Evolutionary conservation across 345 rosid genomes (phyloP), one percentile per base, ranked within the genome.

Genomic region (Chamaenerion angustifolium): DNA sequence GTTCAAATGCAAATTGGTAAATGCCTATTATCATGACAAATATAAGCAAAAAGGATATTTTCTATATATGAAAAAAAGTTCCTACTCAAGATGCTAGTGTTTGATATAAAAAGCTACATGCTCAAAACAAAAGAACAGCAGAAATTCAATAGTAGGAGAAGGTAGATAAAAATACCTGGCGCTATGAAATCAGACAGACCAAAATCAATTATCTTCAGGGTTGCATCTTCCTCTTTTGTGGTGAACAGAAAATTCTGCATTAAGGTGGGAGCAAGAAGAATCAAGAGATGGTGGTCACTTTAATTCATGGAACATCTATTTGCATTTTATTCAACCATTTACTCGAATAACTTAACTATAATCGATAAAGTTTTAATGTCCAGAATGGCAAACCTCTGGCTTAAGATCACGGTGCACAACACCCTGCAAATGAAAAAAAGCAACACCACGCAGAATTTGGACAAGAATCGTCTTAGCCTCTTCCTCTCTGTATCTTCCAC

Each of bases 361-460:
- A 31, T 8, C 37, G 37, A 8, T 5, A 31, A 31, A 31, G 37
- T 31, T 31, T 31, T 13, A 15, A 31, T 31, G 40, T 68, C 56
- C 44, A 45, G 43, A 40, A 57, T 4, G 56, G 18, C 57, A 56
- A 68, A 88, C 97, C 95, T 93, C 97, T 3, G 99, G 97, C 61
- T 93, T 85, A 40, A 93, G 66, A 68, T 93, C 99, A 63, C 97
- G 90, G 44, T 93, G 97, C 48, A 88, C 95, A 66, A 88, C 97
- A 41, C 97, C 99, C 73, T 93, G 92, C 65, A 88, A 86, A 75
- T 88, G 97, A 59, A 83, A 93, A 74, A 78, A 93, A 6, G 99
- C 76, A 68, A 85, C 88, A 27, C 81, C 92, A 40, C 75, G 71
- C 69, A 93, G 71, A 58, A 93, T 81, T 64, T 88, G 94, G 51